Percentiles rank a stretch among this genome's conserved stretches.
phyloP scores from a whole-genome alignment of 2,329 filamentous ascomycete species.

The Fusarium albidum region DNA sequence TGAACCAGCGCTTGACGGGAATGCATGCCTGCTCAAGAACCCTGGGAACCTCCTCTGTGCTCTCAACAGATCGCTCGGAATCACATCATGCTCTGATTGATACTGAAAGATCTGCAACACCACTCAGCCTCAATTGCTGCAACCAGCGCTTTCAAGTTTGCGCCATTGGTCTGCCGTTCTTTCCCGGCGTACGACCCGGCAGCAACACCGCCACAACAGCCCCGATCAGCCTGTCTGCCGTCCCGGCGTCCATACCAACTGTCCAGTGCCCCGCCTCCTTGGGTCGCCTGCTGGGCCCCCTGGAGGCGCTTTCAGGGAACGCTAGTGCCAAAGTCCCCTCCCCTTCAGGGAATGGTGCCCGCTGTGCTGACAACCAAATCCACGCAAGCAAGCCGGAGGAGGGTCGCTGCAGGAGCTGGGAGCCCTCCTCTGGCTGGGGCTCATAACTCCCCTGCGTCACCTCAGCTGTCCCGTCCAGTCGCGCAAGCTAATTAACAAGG shows the following conservation, averaged over 20 bases:
- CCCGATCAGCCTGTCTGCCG: neutral
- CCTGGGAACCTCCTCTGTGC: too few species aligned
- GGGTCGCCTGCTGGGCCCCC: neutral
- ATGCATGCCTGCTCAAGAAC: too few species aligned
- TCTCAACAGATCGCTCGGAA: too few species aligned
- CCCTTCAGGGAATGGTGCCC: conserved; percentile 1
- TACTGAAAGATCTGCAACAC: too few species aligned
- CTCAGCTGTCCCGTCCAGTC: conserved; percentile 24
- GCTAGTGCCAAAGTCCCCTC: conserved; percentile 9
- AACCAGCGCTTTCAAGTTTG: too few species aligned
- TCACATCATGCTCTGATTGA: too few species aligned
- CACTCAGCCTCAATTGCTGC: too few species aligned
- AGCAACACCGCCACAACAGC: neutral
- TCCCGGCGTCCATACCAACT: neutral
- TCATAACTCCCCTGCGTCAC: too few species aligned
- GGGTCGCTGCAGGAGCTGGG: neutral
- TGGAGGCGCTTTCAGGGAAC: neutral
- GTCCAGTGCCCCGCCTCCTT: neutral
- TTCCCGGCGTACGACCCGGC: too few species aligned
- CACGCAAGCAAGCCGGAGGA: neutral
- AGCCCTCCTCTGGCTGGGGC: neutral
- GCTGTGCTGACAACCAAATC: neutral
- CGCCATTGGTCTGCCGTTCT: too few species aligned
- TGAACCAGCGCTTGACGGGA: too few species aligned
- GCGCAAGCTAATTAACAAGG: conserved; percentile 35